These are phyloP conservation scores for Gliomastix tumulicola DNA, from an alignment of 2,329 filamentous ascomycete species.

Conservation along the genomic window DNA sequence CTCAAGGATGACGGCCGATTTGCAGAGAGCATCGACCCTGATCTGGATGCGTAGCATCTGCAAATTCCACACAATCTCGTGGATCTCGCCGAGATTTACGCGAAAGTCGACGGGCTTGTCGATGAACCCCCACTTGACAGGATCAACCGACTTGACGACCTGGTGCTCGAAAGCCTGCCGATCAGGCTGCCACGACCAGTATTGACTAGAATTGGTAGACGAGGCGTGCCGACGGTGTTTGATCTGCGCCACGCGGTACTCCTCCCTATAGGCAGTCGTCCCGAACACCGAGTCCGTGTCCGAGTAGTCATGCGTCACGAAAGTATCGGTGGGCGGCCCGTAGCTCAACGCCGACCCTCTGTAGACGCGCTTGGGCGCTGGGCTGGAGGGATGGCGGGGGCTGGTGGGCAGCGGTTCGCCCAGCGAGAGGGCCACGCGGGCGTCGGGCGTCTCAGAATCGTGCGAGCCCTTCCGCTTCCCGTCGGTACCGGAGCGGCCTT, in stretches of 20 bases:
- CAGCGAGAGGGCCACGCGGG: too few species aligned
- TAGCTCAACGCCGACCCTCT: too few species aligned
- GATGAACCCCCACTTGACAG: slow-evolving; percentile 41
- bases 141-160: slow-evolving; percentile 36
- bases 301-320: too few species aligned
- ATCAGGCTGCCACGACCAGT: slow-evolving; percentile 43
- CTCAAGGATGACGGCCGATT: too few species aligned
- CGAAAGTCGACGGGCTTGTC: slow-evolving; percentile 44
- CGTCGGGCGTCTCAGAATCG: too few species aligned
- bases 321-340: too few species aligned
- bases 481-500: slow-evolving; percentile 7
- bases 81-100: slow-evolving; percentile 35
- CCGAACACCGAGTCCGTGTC: slow-evolving; percentile 43
- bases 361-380: too few species aligned
- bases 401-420: too few species aligned
- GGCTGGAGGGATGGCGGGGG: too few species aligned
- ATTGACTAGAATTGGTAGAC: slow-evolving; percentile 42
- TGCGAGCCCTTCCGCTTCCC: slow-evolving; percentile 16
- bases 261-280: slow-evolving; percentile 33
- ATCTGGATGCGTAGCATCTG: too few species aligned
- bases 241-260: slow-evolving; percentile 46
- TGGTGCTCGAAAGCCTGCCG: slow-evolving; percentile 43
- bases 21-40: too few species aligned
- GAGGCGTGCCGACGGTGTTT: slow-evolving; percentile 40
- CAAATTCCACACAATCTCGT: too few species aligned